Evolutionary conservation across 2,329 filamentous ascomycete genomes (phyloP), one percentile per base, ranked within the genome.

Genomic region (Fusarium paranaense): DNA sequence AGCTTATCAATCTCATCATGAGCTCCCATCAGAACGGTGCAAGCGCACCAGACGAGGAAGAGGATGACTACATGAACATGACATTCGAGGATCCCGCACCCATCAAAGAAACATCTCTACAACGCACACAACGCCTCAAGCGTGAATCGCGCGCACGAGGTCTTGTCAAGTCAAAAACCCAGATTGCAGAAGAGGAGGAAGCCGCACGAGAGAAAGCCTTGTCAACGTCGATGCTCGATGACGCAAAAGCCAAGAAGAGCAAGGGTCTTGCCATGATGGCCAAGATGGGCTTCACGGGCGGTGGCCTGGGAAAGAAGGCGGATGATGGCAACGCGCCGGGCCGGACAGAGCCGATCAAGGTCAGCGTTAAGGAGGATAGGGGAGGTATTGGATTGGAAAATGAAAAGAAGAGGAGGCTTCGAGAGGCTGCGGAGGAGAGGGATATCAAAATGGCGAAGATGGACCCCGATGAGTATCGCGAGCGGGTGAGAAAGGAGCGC

Each of bases 51-150:
- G 76, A 87, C 4, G 93, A 94, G 8, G 94, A 95, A 22, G 94
- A 95, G 72, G 95, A 98, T 73, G 97, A 99, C 83, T 98, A 99
- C 87, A 97, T 99, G 93, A 95, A 92, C 78, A 98, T 99, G 96
- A 88, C 92, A 16, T 95, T 99, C 80, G 88, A 90, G 20, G 94
- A 97, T 32, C 80, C 88, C 84, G 78, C 87, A 81, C 81, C 90
- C 84, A 82, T 85, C 84, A 81, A 78, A 74, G 87, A 90, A 77
- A 87, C 87, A 2, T 90, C 88, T 1, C 80, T 90, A 16, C 88
- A 90, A 78, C 86, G 89, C n/a, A 85, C 86, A 8, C 82, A 85
- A 72, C 86, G 87, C 9, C 84, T 88, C 32, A 86, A 87, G 76
- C 88, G 87, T 77, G 89, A 95, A 83, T 91, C 92, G 64, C 93